Conservation (phyloP, 108 stramenopile species). For the Nitzschia putrida region DNA sequence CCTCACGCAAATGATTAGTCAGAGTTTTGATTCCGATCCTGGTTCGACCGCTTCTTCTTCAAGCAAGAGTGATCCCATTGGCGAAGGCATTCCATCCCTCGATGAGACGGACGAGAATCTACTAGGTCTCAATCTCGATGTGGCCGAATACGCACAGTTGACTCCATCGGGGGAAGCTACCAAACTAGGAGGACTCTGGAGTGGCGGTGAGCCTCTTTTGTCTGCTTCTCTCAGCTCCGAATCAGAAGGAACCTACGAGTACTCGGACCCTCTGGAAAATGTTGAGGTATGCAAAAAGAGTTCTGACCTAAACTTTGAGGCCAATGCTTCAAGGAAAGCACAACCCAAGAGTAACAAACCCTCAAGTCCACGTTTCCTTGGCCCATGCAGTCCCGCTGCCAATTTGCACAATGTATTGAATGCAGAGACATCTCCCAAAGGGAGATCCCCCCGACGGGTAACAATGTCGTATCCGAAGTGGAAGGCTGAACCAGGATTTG, state of each 20-base stretch:
- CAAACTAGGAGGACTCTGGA: neutral
- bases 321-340: no score
- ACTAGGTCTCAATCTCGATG: neutral
- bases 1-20: slow-evolving; percentile 16
- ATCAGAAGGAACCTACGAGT: neutral
- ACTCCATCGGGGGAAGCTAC: neutral
- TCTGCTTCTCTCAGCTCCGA: neutral
- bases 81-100: neutral
- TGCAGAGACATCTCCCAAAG: no score
- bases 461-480: no score
- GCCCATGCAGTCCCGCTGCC: no score
- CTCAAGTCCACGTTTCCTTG: no score
- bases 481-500: no score
- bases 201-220: neutral
- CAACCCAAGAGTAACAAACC: no score
- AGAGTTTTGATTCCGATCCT: slow-evolving; percentile 19
- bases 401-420: no score
- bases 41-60: neutral
- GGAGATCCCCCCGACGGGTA: no score
- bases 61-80: neutral
- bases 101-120: neutral
- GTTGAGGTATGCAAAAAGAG: no score
- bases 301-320: no score
- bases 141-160: neutral
- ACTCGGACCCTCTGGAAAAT: neutral